These are phyloP conservation scores for Candida qinlingensis DNA, from an alignment of 805 yeast species.

Conservation along the genomic window DNA sequence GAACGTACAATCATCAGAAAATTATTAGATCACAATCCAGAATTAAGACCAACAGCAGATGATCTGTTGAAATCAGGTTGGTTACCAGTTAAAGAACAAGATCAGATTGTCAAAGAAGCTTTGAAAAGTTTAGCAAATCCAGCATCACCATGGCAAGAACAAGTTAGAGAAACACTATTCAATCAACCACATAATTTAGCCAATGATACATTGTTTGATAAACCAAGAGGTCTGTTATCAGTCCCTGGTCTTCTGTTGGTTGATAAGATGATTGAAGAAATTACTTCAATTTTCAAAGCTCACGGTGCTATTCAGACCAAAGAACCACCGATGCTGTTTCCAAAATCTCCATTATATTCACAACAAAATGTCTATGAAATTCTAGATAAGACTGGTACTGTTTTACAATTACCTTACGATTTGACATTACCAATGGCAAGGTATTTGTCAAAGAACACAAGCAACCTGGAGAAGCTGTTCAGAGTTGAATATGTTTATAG, in stretches of 20 bases:
- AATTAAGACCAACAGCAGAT: slow-evolving; percentile 72
- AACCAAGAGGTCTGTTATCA: slow-evolving; percentile 24
- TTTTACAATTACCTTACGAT: slow-evolving; percentile 85
- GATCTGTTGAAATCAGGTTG: slow-evolving; percentile 73
- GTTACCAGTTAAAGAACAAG: slow-evolving; percentile 86
- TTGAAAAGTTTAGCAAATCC: slow-evolving; percentile 81
- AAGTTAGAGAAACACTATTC: slow-evolving; percentile 82
- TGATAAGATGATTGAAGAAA: slow-evolving; percentile 52
- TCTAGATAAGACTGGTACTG: slow-evolving; percentile 80
- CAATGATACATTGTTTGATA: slow-evolving; percentile 78
- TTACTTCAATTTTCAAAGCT: slow-evolving; percentile 56
- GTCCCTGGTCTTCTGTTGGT: slow-evolving; percentile 51
- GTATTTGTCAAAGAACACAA: slow-evolving; percentile 59
- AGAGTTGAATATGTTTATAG: slow-evolving; percentile 81
- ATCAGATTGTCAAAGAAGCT: slow-evolving; percentile 84
- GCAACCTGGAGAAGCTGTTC: slow-evolving; percentile 53
- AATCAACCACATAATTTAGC: slow-evolving; percentile 82
- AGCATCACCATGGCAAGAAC: slow-evolving; percentile 90
- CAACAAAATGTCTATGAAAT: slow-evolving; percentile 67
- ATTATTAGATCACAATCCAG: slow-evolving; percentile 76
- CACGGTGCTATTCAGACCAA: slow-evolving; percentile 88
- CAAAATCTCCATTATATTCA: slow-evolving; percentile 68
- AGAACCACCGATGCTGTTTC: slow-evolving; percentile 64
- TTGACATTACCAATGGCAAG: slow-evolving; percentile 88
- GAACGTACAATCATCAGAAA: slow-evolving; percentile 66